Conservation (phyloP, 768 basidiomycete genomes). For the Kwoniella dendrophila region DNA sequence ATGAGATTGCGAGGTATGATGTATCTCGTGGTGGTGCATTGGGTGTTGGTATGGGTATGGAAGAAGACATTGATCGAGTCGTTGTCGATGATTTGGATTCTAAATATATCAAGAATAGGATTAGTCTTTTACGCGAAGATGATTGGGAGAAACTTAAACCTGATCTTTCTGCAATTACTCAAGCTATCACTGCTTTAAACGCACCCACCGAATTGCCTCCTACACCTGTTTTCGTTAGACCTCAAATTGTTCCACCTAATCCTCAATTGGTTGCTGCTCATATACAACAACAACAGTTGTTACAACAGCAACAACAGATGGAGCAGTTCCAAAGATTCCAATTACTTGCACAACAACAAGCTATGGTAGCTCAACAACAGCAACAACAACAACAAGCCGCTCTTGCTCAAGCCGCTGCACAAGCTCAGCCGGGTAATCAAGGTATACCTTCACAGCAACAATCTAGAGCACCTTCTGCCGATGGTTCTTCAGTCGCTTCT, state of each 20-base stretch:
- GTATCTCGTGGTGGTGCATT: conserved; percentile 46
- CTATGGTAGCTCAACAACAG: conserved; percentile 28
- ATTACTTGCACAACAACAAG: conserved; percentile 32
- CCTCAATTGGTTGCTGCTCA: conserved; percentile 28
- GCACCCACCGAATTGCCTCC: conserved; percentile 42
- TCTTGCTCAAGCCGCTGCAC: conserved; percentile 27
- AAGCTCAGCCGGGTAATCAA: conserved; percentile 21
- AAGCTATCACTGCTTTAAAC: conserved; percentile 34
- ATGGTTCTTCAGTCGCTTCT: conserved; percentile 8
- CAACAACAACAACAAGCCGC: conserved; percentile 31
- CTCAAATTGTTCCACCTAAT: conserved; percentile 29
- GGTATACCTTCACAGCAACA: conserved; percentile 7
- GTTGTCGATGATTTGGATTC: conserved; percentile 57
- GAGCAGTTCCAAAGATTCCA: conserved; percentile 45
- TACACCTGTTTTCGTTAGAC: conserved; percentile 41
- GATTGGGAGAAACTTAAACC: conserved; percentile 47
- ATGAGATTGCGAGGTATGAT: conserved; percentile 57
- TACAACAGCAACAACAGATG: conserved; percentile 32
- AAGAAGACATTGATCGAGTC: conserved; percentile 52
- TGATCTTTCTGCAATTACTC: conserved; percentile 31
- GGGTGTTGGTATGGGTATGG: conserved; percentile 54
- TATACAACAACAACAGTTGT: conserved; percentile 30
- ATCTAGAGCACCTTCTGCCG: conserved; percentile 22
- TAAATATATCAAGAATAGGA: conserved; percentile 49
- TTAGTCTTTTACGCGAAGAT: conserved; percentile 38